Evolutionary conservation across 202 grass and related monocot genomes (phyloP).

Genomic region (Digitaria exilis): DNA sequence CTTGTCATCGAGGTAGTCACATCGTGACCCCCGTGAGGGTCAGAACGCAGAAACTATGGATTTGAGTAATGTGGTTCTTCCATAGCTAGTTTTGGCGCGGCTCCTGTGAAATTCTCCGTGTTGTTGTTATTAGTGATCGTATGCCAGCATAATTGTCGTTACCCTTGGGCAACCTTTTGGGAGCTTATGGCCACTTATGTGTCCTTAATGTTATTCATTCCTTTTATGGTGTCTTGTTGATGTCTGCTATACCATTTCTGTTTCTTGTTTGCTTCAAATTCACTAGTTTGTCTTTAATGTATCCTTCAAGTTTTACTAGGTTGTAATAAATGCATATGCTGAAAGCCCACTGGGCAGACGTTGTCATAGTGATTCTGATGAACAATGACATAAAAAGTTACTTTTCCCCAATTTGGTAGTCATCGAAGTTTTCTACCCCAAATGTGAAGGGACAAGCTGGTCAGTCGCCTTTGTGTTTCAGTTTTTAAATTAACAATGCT

Average conservation of each 20-base stretch:
- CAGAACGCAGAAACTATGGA: neutral
- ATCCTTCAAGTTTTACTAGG: conserved; percentile 11
- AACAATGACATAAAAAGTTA: neutral
- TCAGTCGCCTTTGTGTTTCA: neutral
- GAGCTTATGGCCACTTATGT: neutral
- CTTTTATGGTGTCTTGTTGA: neutral
- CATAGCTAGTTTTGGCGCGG: neutral
- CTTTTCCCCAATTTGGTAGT: neutral
- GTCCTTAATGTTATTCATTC: neutral
- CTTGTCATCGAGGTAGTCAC: neutral
- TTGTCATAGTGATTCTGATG: conserved; percentile 14
- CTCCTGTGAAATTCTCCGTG: neutral
- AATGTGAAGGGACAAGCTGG: neutral
- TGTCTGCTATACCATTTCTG: neutral
- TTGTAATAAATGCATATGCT: conserved; percentile 22
- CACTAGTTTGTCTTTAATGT: conserved; percentile 36
- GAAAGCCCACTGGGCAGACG: neutral
- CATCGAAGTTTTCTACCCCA: neutral
- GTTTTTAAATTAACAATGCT: neutral
- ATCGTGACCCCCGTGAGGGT: neutral
- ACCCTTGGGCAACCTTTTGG: neutral
- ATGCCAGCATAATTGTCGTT: neutral
- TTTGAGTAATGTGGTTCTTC: conserved; percentile 46
- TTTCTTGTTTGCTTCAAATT: conserved; percentile 13
- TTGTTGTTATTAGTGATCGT: neutral